Evolutionary conservation across 2,329 filamentous ascomycete genomes (phyloP), one percentile per base, ranked within the genome.

Genomic region (Exophiala dermatitidis): DNA sequence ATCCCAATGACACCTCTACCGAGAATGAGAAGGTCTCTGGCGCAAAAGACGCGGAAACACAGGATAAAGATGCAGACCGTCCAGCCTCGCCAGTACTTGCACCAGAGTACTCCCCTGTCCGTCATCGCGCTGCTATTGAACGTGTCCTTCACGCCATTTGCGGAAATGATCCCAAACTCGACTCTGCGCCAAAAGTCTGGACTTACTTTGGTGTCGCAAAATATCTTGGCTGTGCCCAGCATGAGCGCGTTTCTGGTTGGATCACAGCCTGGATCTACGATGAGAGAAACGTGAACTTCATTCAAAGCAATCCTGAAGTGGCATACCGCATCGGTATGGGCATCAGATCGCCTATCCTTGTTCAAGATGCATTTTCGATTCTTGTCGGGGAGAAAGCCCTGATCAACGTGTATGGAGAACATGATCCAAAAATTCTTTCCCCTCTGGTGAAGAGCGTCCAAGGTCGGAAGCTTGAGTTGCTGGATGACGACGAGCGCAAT

Each of bases 131-230:
- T 30, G 78, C 77, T 19, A 80, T 93, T 33, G 74, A 86, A 43
- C 75, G 82, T 1, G 69, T 88, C 0, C 70, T 88, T 3, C 73
- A 79, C 60, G 72, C 66, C 26, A 75, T 87, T 38, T 73, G 80
- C 57, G 77, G 77, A 2, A 71, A 76, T 2, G 69, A 75, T 31
- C 72, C 82, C 0, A 69, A 73, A 1, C 66, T 88, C 9, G 78
- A 87, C 66, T 86, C 83, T 0, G 84, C 84, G 0, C 73, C 77
- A 7, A 81, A 84, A 9, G 69, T 85, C 36, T 87, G 81, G 75
- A 86, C 83, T 0, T 73, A 86, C n/a, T 78, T 81, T 33, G 79
- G 77, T 2, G 66, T 87, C 5, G 79, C 81, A 5, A 79, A 79
- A 54, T 72, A 81, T 37, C 76, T 85, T 47, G 78, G 82, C 19